Base-by-base conservation (phyloP, 75 land plant species). In the Larix kaempferi region DNA sequence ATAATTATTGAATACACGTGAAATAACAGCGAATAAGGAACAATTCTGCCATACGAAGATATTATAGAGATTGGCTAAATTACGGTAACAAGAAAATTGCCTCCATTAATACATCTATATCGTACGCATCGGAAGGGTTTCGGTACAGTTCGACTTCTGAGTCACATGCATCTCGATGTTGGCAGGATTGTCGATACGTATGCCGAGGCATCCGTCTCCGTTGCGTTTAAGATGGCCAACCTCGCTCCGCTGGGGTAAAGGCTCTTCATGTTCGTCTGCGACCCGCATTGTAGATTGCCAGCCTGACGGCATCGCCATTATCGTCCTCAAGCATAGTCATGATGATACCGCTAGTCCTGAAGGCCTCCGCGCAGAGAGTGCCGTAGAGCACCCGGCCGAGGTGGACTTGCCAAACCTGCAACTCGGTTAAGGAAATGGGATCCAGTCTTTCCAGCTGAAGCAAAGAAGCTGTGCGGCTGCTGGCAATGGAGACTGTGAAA, bases 321-420 rank as follows among this genome's bases (percentile, higher is more conserved):
- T 29, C 35, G 26, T 78, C 76, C 49, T 78, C 77, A 10, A 78
- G 56, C 44, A 78, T 14, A 0, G 76, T 78, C 0, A 29, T 29
- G 0, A 71, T 2, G 7, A 78, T 27, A 41, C 77, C 6, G 5
- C 56, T 6, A 0, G 44, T 44, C 19, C 5, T 26, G 56, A 79
- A 71, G 5, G 85, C 82, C 13, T 83, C 85, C 0, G 44, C 82
- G 57, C 76, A 65, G 16, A 83, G 78, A 6, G 78, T 80, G 2
- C 82, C 85, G 52, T 55, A 80, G n/a, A 83, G 17, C 33, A 75
- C 85, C 22, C 85, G 72, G 49, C 78, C 78, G 23, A 55, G 64
- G 44, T 83, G 78, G 37, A 66, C 83, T 17, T 65, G 59, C 44
- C 59, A 78, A 10, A 83, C 77, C 29, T 74, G 52, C 29, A 83